These are phyloP conservation scores for Mycothermus thermophilus DNA, from an alignment of 495 filamentous ascomycete species.

Conservation along the genomic window DNA sequence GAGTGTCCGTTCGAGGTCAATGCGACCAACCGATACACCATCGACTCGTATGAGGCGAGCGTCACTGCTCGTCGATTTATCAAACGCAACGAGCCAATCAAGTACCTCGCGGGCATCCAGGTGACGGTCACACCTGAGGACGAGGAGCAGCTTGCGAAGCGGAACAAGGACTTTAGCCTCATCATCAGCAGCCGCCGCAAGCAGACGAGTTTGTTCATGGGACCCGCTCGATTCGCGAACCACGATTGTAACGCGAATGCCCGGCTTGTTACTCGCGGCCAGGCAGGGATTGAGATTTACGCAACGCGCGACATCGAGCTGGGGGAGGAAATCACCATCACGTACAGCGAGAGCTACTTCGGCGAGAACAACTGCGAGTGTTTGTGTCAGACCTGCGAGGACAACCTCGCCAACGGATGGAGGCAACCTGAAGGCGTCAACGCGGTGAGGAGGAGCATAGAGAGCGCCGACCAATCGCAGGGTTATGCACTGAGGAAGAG, in stretches of 20 bases:
- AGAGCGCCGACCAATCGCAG: conserved; percentile 23
- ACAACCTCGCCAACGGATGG: conserved; percentile 70
- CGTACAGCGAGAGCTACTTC: conserved; percentile 93
- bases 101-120: conserved; percentile 77
- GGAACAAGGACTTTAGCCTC: conserved; percentile 86
- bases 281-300: conserved; percentile 77
- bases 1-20: conserved; percentile 90
- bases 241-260: conserved; percentile 96
- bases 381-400: conserved; percentile 78
- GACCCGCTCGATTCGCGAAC: conserved; percentile 90
- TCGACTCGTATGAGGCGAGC: conserved; percentile 72
- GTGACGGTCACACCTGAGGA: conserved; percentile 83
- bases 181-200: conserved; percentile 87
- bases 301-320: conserved; percentile 65
- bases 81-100: conserved; percentile 69
- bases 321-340: conserved; percentile 91
- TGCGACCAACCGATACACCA: conserved; percentile 92
- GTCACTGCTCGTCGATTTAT: conserved; percentile 71
- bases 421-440: conserved; percentile 25
- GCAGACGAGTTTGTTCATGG: conserved; percentile 76
- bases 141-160: conserved; percentile 61
- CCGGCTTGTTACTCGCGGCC: conserved; percentile 62
- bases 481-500: conserved; percentile 33
- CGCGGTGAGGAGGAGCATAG: conserved; percentile 33
- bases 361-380: conserved; percentile 91